These are phyloP conservation scores for Neonectria magnoliae DNA, from an alignment of 2,329 filamentous ascomycete species.

Conservation along the genomic window DNA sequence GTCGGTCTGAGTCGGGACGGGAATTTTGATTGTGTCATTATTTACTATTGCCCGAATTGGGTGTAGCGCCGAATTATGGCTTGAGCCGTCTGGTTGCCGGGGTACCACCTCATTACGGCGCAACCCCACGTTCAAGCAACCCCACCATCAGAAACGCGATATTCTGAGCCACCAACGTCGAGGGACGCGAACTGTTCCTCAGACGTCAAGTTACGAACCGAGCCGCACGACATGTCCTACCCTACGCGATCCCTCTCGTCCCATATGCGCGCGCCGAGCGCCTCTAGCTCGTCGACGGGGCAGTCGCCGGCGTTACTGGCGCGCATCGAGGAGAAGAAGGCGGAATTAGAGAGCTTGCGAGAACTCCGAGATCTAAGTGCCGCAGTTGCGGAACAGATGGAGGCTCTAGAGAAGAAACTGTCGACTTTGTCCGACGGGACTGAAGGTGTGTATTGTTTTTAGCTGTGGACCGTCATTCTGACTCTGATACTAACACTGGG, in stretches of 20 bases:
- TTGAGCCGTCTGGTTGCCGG: slow-evolving; percentile 43
- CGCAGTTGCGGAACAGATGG: slow-evolving; percentile 83
- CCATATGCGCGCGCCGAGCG: slow-evolving; percentile 72
- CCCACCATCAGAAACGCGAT: slow-evolving; percentile 41
- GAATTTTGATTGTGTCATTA: slow-evolving; percentile 46
- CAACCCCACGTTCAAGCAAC: slow-evolving; percentile 40
- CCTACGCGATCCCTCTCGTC: slow-evolving; percentile 68
- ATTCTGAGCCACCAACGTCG: slow-evolving; percentile 17
- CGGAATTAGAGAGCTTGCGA: slow-evolving; percentile 81
- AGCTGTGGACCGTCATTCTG: background rate
- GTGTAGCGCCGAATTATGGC: slow-evolving; percentile 33
- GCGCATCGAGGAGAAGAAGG: slow-evolving; percentile 86
- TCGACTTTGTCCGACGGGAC: slow-evolving; percentile 82
- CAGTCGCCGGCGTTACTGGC: slow-evolving; percentile 77
- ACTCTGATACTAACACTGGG: slow-evolving; percentile 36
- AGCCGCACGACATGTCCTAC: slow-evolving; percentile 59
- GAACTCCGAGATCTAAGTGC: slow-evolving; percentile 83
- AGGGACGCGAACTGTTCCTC: slow-evolving; percentile 4
- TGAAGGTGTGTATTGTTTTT: slow-evolving; percentile 66
- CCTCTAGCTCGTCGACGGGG: slow-evolving; percentile 59
- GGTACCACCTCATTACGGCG: slow-evolving; percentile 26
- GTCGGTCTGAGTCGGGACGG: slow-evolving; percentile 37
- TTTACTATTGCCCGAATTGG: slow-evolving; percentile 47
- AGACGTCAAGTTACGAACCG: background rate
- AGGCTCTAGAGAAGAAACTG: slow-evolving; percentile 80